Base-by-base conservation (phyloP, 2,329 filamentous ascomycete species). In the Tolypocladium paradoxum region DNA sequence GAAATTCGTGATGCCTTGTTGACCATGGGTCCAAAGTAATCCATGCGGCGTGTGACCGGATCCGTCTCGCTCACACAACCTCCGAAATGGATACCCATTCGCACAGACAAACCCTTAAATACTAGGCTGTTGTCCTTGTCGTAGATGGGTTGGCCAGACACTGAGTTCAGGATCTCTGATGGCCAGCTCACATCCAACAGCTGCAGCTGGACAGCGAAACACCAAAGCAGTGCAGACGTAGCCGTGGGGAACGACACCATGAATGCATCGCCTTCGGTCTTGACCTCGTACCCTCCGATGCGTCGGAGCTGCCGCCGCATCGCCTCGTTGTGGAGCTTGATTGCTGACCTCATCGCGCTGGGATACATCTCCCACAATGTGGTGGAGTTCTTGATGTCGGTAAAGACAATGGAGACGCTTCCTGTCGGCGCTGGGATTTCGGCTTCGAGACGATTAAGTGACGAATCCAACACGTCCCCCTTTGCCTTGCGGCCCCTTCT, bases 11-110 rank as follows among this genome's bases (percentile, higher is more conserved):
- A 87, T 0, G 93, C 90, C 65, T 95, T 91, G 72, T 99, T 99
- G 64, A 99, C 93, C 90, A 99, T 99, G 16, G 93, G 93, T 0
- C 93, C 93, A 66, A 97, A 99, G 72, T 99, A 99, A 64, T 99
- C 93, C 93, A 99, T 99, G 57, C 93, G 90, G 54, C 91, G 87
- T 1, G 93, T 99, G 49, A 99, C 91, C 0, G 93, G 93, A 69
- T 99, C 93, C 49, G 87, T 87, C 69, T 99, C 93, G 66, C 90
- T 95, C 62, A 99, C 90, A 6, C 92, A 93, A 55, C 88, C 84
- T 59, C 93, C 93, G 81, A 87, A 99, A 68, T 99, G 93, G 56
- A 95, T 90, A 62, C 93, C 93, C 93, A 99, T 99, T 55, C 93
- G 83, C 43, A 99, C 93, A 12, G 91, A 96, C 51, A 99, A 73